A percentile compares a stretch with the other conserved stretches of the same genome.
phyloP scores from a whole-genome alignment of 1,284 basidiomycete genomes.

The Leucocoprinus gongylophorus region DNA sequence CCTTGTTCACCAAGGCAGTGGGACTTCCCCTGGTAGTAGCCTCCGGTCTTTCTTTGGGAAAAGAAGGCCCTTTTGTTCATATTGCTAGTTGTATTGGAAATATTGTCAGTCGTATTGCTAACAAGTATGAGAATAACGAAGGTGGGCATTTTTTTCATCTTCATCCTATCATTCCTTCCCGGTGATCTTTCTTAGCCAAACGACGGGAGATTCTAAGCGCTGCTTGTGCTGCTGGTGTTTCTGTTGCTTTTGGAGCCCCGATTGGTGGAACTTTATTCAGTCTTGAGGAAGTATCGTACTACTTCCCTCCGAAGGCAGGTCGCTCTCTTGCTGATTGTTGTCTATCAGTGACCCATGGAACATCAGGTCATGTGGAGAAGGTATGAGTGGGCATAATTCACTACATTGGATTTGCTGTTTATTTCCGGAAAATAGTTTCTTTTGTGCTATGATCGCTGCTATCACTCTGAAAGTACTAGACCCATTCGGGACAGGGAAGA shows the following conservation, averaged over 20 bases:
- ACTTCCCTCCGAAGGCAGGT: slow-evolving; percentile 82
- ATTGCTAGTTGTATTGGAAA: slow-evolving; percentile 95
- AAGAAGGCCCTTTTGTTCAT: slow-evolving; percentile 96
- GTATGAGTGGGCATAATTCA: slow-evolving; percentile 34
- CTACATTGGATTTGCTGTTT: not conserved
- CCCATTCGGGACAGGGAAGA: slow-evolving; percentile 83
- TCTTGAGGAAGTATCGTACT: slow-evolving; percentile 91
- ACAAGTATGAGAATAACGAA: slow-evolving; percentile 92
- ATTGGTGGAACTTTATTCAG: slow-evolving; percentile 92
- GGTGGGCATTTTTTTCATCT: slow-evolving; percentile 36
- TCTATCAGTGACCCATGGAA: not conserved
- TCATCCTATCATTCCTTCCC: not conserved
- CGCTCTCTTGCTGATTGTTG: not conserved
- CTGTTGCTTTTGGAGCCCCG: slow-evolving; percentile 87
- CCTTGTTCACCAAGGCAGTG: slow-evolving; percentile 85
- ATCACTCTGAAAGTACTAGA: slow-evolving; percentile 85
- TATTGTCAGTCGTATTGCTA: slow-evolving; percentile 82
- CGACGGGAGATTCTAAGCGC: slow-evolving; percentile 89
- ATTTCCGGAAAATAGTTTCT: slow-evolving; percentile 52
- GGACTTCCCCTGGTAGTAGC: slow-evolving; percentile 89
- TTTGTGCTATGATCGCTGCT: slow-evolving; percentile 92
- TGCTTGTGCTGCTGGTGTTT: slow-evolving; percentile 88
- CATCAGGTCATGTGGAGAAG: slow-evolving; percentile 75
- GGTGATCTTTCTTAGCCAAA: slow-evolving; percentile 51
- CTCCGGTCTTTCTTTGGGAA: slow-evolving; percentile 84